A percentile compares a stretch with the other conserved stretches of the same genome.
Evolutionary conservation across 768 basidiomycete genomes (phyloP).

Genomic region (Rhodotorula sphaerocarpa): DNA sequence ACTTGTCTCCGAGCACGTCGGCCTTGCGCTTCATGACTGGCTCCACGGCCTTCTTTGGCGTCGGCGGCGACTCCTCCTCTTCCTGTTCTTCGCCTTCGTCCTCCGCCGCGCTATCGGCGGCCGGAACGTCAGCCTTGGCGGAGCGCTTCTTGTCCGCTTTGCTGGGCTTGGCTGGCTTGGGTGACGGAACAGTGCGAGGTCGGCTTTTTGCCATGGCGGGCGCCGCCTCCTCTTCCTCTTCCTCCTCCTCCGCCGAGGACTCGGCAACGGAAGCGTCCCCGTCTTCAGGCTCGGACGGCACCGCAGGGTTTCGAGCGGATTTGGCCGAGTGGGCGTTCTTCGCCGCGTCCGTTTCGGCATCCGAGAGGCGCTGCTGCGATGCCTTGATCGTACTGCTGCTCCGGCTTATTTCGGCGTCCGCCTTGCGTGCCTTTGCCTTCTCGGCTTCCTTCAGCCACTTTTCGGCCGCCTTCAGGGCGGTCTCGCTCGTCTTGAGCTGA

Average conservation of each 20-base stretch:
- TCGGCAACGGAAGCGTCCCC: no score
- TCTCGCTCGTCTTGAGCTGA: constrained; percentile 17
- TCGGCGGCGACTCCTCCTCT: constrained; percentile 1
- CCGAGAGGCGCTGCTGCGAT: background rate
- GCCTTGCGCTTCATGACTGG: constrained; percentile 23
- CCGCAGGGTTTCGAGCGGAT: no score
- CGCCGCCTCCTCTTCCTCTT: background rate
- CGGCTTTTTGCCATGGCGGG: constrained; percentile 1
- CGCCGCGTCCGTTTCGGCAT: background rate
- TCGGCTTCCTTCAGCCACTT: constrained; percentile 19
- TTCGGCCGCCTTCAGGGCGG: no score
- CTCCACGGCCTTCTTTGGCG: constrained; percentile 2
- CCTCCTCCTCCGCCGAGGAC: background rate
- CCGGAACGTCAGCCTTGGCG: constrained; percentile 3
- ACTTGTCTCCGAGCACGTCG: constrained; percentile 9
- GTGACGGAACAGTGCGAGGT: background rate
- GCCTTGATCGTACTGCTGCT: constrained; percentile 22
- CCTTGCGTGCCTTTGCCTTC: background rate
- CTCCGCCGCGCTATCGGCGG: background rate
- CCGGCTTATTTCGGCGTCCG: background rate
- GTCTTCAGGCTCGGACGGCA: no score
- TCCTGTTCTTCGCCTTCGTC: background rate
- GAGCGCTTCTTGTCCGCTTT: no score
- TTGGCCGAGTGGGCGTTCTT: background rate
- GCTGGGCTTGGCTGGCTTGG: no score